Base-by-base conservation (phyloP, 345 rosid genomes). In the Lepidium didymum region DNA sequence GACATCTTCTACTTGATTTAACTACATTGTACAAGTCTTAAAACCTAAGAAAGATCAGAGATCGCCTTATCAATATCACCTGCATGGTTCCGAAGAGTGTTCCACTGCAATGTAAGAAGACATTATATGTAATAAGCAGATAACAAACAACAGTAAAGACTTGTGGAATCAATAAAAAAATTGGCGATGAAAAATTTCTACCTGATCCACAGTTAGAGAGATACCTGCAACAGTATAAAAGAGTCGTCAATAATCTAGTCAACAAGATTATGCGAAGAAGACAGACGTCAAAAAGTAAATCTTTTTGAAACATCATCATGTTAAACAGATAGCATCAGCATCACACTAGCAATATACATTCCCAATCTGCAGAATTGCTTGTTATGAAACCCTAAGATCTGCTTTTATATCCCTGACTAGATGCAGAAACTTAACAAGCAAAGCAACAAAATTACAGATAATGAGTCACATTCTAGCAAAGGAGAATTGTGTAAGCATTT, bases 181-280 rank as follows among this genome's bases (percentile, higher is more conserved):
- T 27, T 27, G 31, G 31, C 31, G 4, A 27, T 27, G 31, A 2
- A 27, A 6, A 27, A 27, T 4, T 27, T 27, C 31, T 27, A 89
- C 98, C 96, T 92, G 96, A 25, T 92, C 98, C 62, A 92, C 67
- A 61, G 82, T 78, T 56, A 92, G 61, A n/a, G 93, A 76, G 68
- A 92, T 86, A 53, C 98, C 98, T 89, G 81, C 47, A 75, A 75
- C 55, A 51, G 31, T 21, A 36, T 43, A 45, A 56, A 52, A 62
- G 10, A 6, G 45, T 47, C 3, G 4, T 46, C 50, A 38, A 72
- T 19, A 43, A 33, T 21, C 55, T 40, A 19, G 58, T 27, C 18
- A 72, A 38, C 18, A 64, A 16, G 0, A 38, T 54, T 16, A 23
- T 6, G 3, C 13, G 2, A 43, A 45, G 10, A 35, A 70, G 40